These are phyloP conservation scores for Xanthoceras sorbifolium DNA, from an alignment of 345 rosid species.

Conservation along the genomic window DNA sequence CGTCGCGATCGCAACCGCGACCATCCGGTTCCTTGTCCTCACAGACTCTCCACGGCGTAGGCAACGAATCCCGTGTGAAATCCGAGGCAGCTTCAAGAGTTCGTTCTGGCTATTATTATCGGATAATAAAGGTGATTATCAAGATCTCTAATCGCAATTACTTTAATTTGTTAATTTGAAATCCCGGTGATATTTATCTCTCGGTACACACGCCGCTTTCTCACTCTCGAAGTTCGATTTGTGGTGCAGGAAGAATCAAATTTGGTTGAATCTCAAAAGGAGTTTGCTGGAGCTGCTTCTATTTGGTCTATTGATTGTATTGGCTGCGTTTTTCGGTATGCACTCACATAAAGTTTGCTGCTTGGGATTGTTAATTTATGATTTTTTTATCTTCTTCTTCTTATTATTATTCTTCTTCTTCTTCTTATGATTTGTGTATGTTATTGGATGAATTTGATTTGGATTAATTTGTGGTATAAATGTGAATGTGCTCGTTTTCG, in stretches of 20 bases:
- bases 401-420: too few species aligned
- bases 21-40: background rate
- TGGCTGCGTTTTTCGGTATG: background rate
- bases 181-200: background rate
- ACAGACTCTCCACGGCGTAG: background rate
- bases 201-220: background rate
- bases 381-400: too few species aligned
- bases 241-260: background rate
- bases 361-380: background rate
- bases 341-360: background rate
- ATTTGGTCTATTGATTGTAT: background rate
- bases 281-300: background rate
- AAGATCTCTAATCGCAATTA: background rate
- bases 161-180: background rate
- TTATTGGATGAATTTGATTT: background rate
- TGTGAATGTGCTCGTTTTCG: background rate
- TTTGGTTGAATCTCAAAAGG: background rate
- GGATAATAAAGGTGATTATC: background rate
- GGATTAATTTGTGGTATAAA: background rate
- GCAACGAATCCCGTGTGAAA: background rate
- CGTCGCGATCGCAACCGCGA: background rate
- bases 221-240: background rate
- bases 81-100: background rate
- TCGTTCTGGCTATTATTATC: background rate
- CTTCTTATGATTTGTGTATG: background rate